Percentiles rank a stretch among this genome's conserved stretches.
Conservation (phyloP, 495 filamentous ascomycete species). For the Aspergillus conjunctus region DNA sequence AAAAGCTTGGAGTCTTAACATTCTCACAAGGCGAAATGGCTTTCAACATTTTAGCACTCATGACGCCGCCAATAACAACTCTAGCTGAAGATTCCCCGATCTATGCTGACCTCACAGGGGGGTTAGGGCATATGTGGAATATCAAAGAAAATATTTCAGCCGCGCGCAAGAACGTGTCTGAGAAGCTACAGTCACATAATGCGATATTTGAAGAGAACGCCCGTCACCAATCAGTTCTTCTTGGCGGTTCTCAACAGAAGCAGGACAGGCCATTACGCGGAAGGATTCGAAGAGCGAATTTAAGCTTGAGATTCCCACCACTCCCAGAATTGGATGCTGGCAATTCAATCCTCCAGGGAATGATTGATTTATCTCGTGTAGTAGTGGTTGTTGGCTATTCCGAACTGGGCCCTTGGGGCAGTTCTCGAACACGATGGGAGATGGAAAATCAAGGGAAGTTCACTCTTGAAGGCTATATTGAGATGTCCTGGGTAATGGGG, state of each 20-base stretch:
- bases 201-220: slow-evolving; percentile 22
- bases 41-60: slow-evolving; percentile 94
- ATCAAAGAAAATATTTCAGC: slow-evolving; percentile 37
- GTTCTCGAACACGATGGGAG: slow-evolving; percentile 95
- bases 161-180: slow-evolving; percentile 80
- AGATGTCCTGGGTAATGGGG: slow-evolving; percentile 99
- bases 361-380: slow-evolving; percentile 96
- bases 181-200: slow-evolving; percentile 61
- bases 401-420: slow-evolving; percentile 97
- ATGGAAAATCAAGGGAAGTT: slow-evolving; percentile 97
- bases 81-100: slow-evolving; percentile 56
- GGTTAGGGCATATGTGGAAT: slow-evolving; percentile 24
- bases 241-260: slow-evolving; percentile 76
- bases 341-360: slow-evolving; percentile 68
- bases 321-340: slow-evolving; percentile 49
- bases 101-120: slow-evolving; percentile 32
- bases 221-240: slow-evolving; percentile 21
- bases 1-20: slow-evolving; percentile 92
- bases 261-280: slow-evolving; percentile 36
- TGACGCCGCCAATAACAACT: slow-evolving; percentile 90
- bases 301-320: slow-evolving; percentile 86
- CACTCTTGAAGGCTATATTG: slow-evolving; percentile 96
- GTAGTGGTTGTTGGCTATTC: slow-evolving; percentile 96
- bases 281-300: slow-evolving; percentile 73
- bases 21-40: slow-evolving; percentile 99